phyloP scores from a whole-genome alignment of 306 rosid species.

The Quercus robur region DNA sequence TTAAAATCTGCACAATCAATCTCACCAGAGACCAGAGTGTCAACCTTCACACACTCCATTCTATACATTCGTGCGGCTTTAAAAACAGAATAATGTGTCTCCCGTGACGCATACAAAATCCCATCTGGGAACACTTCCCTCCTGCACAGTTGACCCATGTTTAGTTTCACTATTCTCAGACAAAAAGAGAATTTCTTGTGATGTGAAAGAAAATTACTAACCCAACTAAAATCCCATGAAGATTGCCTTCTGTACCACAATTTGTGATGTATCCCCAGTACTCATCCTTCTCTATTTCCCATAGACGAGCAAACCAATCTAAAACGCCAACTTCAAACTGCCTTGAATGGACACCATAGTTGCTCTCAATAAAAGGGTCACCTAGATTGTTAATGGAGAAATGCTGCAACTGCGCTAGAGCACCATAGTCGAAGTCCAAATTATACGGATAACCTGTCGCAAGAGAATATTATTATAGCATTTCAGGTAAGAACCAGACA shows the following conservation, averaged over 20 bases:
- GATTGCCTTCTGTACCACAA: slow-evolving; percentile 98
- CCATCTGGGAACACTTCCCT: slow-evolving; percentile 69
- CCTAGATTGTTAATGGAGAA: slow-evolving; percentile 95
- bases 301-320: slow-evolving; percentile 95
- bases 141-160: slow-evolving; percentile 23
- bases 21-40: slow-evolving; percentile 56
- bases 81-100: slow-evolving; percentile 72
- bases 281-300: slow-evolving; percentile 90
- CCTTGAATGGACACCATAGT: slow-evolving; percentile 91
- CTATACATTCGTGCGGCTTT: slow-evolving; percentile 73
- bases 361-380: slow-evolving; percentile 96
- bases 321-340: slow-evolving; percentile 93
- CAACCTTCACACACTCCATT: slow-evolving; percentile 64
- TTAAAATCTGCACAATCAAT: slow-evolving; percentile 57
- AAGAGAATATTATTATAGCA: neutral
- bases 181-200: neutral
- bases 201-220: slow-evolving; percentile 16
- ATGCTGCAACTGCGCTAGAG: slow-evolving; percentile 79
- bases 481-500: neutral
- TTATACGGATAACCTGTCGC: slow-evolving; percentile 76
- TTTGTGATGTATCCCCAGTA: slow-evolving; percentile 99
- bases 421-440: slow-evolving; percentile 97
- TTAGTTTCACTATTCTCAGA: neutral
- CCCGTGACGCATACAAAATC: slow-evolving; percentile 58
- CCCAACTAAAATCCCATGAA: slow-evolving; percentile 85